A percentile compares a stretch with the other conserved stretches of the same genome.
phyloP scores from a whole-genome alignment of 192 early-diverging fungal species.

The Coemansia sp. region DNA sequence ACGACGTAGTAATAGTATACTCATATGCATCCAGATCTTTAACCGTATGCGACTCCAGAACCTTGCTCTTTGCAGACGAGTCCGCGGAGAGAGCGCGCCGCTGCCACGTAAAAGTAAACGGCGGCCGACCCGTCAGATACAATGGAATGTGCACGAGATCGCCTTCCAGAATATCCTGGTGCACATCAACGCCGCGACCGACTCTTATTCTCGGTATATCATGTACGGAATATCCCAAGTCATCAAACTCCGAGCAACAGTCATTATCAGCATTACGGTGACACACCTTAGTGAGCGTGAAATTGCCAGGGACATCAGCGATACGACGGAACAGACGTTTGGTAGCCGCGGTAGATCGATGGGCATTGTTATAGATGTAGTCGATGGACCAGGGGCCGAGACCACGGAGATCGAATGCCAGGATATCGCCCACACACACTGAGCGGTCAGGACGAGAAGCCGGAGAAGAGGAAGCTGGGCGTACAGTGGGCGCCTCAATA shows the following conservation, averaged over 20 bases:
- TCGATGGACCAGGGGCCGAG: slow-evolving; percentile 65
- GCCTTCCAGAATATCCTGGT: slow-evolving; percentile 67
- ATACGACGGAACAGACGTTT: slow-evolving; percentile 66
- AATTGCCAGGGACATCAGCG: slow-evolving; percentile 60
- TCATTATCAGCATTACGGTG: slow-evolving; percentile 56
- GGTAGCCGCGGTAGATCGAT: slow-evolving; percentile 16
- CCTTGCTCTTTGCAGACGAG: slow-evolving; percentile 12
- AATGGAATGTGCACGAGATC: slow-evolving; percentile 60
- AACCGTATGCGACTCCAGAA: slow-evolving; percentile 59
- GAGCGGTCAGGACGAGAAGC: slow-evolving; percentile 33
- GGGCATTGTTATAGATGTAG: slow-evolving; percentile 54
- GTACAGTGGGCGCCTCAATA: slow-evolving; percentile 51
- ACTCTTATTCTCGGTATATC: slow-evolving; percentile 64
- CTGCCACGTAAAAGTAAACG: slow-evolving; percentile 71
- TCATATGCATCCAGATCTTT: slow-evolving; percentile 50
- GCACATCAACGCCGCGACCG: slow-evolving; percentile 63
- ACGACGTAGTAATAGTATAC: slow-evolving; percentile 60
- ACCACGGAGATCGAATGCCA: slow-evolving; percentile 67
- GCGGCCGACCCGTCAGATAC: slow-evolving; percentile 65
- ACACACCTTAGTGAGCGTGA: slow-evolving; percentile 61
- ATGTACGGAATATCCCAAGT: slow-evolving; percentile 55
- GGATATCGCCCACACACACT: slow-evolving; percentile 69
- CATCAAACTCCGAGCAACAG: slow-evolving; percentile 60
- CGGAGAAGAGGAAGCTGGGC: slow-evolving; percentile 35
- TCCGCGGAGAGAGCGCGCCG: slow-evolving; percentile 31